Evolutionary conservation across 306 rosid species (phyloP).

Genomic region (Trifolium subterraneum): DNA sequence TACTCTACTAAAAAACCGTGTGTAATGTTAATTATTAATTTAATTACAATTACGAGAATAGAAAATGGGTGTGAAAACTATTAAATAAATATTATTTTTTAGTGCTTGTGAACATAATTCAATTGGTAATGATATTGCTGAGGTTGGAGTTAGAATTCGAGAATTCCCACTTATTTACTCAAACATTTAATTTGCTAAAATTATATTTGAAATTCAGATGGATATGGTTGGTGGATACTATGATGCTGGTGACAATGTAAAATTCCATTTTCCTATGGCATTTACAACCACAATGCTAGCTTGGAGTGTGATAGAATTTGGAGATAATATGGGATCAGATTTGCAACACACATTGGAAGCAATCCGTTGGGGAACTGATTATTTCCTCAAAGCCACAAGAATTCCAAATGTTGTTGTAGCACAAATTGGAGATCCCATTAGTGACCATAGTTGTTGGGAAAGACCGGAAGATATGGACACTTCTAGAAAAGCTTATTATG

Average conservation of each 20-base stretch:
- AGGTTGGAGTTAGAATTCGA: too few species aligned
- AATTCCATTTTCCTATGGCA: conserved; percentile 66
- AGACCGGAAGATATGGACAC: conserved; percentile 73
- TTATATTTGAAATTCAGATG: conserved; percentile 24
- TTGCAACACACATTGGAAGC: conserved; percentile 47
- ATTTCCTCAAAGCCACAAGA: conserved; percentile 55
- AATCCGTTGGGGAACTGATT: conserved; percentile 57
- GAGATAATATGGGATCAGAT: conserved; percentile 49
- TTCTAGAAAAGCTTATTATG: conserved; percentile 31
- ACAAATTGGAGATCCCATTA: conserved; percentile 46
- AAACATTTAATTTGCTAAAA: too few species aligned
- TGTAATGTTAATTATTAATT: too few species aligned
- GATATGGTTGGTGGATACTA: conserved; percentile 63
- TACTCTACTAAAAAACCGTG: too few species aligned
- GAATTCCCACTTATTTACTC: too few species aligned
- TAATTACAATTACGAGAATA: too few species aligned
- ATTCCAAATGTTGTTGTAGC: conserved; percentile 33
- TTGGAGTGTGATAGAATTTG: conserved; percentile 64
- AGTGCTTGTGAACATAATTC: too few species aligned
- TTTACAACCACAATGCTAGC: conserved; percentile 53
- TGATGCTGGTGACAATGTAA: conserved; percentile 67
- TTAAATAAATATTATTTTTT: too few species aligned
- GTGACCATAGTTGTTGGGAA: conserved; percentile 56
- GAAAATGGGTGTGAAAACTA: too few species aligned
- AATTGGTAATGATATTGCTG: too few species aligned